phyloP scores from a whole-genome alignment of 2,329 filamentous ascomycete species.

The Ophiocordyceps sinensis region DNA sequence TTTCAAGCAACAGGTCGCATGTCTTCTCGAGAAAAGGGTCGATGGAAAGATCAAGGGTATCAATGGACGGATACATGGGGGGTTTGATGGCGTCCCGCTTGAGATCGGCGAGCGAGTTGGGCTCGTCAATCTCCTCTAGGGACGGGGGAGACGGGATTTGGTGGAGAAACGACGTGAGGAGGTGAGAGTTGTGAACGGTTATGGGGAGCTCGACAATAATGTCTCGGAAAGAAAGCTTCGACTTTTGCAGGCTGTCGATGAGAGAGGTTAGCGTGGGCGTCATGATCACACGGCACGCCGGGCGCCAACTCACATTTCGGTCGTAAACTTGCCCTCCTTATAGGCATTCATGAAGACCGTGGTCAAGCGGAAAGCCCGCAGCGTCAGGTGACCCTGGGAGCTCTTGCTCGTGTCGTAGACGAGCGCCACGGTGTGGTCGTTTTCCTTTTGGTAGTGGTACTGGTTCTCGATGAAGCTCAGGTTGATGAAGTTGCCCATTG shows the following conservation, averaged over 20 bases:
- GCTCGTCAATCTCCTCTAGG: constrained; percentile 56
- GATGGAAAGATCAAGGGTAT: constrained; percentile 81
- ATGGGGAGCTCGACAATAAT: constrained; percentile 86
- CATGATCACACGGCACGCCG: background rate
- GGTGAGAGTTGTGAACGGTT: constrained; percentile 88
- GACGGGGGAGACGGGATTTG: constrained; percentile 59
- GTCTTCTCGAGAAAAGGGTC: constrained; percentile 98
- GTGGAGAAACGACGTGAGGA: constrained; percentile 89
- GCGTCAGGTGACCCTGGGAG: constrained; percentile 76
- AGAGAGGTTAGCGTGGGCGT: background rate
- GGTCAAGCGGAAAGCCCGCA: constrained; percentile 87
- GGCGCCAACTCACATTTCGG: constrained; percentile 57
- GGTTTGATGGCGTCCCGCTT: constrained; percentile 45
- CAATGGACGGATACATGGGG: constrained; percentile 75
- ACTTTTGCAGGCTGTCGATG: constrained; percentile 67
- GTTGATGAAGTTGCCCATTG: constrained; percentile 98
- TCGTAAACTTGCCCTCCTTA: constrained; percentile 96
- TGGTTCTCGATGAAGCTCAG: constrained; percentile 95
- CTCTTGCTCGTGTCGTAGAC: constrained; percentile 94
- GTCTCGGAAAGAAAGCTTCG: constrained; percentile 83
- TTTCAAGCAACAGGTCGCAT: constrained; percentile 87
- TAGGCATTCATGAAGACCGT: constrained; percentile 75
- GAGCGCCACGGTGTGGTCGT: constrained; percentile 74
- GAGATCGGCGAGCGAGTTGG: constrained; percentile 66
- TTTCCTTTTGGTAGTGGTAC: constrained; percentile 92